Percentiles rank a stretch among this genome's conserved stretches.
Conservation (phyloP, 768 basidiomycete genomes). For the Candolleomyces eurysporus region DNA sequence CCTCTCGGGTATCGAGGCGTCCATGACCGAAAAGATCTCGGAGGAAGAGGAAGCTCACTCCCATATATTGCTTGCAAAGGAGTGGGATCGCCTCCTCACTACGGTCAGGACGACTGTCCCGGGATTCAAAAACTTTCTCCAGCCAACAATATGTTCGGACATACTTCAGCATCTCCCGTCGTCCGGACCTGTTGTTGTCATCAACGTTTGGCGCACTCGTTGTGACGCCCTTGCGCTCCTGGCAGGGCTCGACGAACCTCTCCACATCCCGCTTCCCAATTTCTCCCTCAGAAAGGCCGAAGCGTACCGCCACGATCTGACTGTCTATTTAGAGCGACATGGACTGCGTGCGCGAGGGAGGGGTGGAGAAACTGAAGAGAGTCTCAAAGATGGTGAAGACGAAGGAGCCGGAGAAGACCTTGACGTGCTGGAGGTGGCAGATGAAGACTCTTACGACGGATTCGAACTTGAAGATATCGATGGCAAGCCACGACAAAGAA, state of each 20-base stretch:
- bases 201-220: slow-evolving; percentile 27
- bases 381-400: not conserved
- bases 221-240: slow-evolving; percentile 38
- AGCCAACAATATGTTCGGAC: slow-evolving; percentile 5
- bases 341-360: not conserved
- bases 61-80: slow-evolving; percentile 15
- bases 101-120: slow-evolving; percentile 11
- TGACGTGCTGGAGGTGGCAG: not conserved
- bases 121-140: slow-evolving; percentile 21
- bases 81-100: slow-evolving; percentile 15
- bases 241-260: not conserved
- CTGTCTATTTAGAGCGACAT: not conserved
- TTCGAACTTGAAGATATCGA: not conserved
- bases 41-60: slow-evolving; percentile 13
- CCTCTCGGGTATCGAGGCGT: no score
- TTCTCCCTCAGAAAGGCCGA: not conserved
- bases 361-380: no score
- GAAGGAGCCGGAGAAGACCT: not conserved
- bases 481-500: no score
- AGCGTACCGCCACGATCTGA: no score
- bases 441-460: not conserved
- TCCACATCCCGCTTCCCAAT: slow-evolving; percentile 1
- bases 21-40: slow-evolving; percentile 1
- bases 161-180: slow-evolving; percentile 9
- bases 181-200: slow-evolving; percentile 31